A percentile compares a stretch with the other conserved stretches of the same genome.
phyloP scores from a whole-genome alignment of 129 eudicot genomes.

The Centrapalus pauciflorus region DNA sequence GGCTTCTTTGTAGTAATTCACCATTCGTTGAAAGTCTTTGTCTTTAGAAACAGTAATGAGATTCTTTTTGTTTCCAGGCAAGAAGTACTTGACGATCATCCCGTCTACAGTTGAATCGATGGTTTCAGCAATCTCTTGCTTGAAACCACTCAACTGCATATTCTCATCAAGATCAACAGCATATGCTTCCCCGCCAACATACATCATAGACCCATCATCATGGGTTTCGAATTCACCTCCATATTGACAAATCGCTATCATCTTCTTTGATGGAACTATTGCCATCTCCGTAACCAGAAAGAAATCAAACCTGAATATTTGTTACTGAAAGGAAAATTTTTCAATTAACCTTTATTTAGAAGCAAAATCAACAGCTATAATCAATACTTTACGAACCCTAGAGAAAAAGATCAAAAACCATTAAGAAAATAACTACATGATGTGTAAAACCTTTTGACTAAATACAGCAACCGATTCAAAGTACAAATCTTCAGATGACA shows the following conservation, averaged over 20 bases:
- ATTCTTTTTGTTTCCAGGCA: conserved; percentile 44
- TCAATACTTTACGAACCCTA: not conserved
- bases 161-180: conserved; percentile 43
- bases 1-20: conserved; percentile 35
- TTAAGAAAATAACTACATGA: no score
- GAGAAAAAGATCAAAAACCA: no score
- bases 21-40: conserved; percentile 49
- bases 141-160: conserved; percentile 33
- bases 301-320: conserved; percentile 3
- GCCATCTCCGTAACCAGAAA: conserved; percentile 18
- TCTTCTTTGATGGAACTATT: conserved; percentile 32
- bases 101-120: conserved; percentile 39
- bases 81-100: conserved; percentile 37
- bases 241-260: conserved; percentile 41
- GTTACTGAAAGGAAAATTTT: not conserved
- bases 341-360: not conserved
- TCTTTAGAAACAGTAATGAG: conserved; percentile 44
- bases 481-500: not conserved
- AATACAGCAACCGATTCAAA: no score
- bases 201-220: conserved; percentile 35
- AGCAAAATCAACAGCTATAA: not conserved
- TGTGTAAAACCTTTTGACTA: no score
- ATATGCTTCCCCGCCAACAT: conserved; percentile 40
- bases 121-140: conserved; percentile 43
- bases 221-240: conserved; percentile 39